Percentiles rank a stretch among this genome's conserved stretches.
Conservation (phyloP, 1,139 yeast species). For the Nadsonia commutata region DNA sequence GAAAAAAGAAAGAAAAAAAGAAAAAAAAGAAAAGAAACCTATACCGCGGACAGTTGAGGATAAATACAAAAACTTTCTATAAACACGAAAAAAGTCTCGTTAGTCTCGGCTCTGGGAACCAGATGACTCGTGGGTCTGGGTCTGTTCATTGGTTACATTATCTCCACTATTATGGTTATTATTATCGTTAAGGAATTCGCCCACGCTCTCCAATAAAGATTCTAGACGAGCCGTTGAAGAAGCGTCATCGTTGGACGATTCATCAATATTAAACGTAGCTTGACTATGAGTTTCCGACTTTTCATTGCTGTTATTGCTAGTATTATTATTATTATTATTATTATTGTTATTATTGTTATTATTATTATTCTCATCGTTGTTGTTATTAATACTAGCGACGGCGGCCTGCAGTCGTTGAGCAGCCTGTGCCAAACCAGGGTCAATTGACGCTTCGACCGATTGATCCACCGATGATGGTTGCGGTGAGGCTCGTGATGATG, state of each 20-base stretch:
- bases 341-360: not conserved
- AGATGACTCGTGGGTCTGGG: too few relatives aligned
- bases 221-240: not conserved
- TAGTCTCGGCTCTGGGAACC: too few relatives aligned
- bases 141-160: too few relatives aligned
- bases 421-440: not conserved
- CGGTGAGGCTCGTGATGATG: too few relatives aligned
- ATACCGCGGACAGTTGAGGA: too few relatives aligned
- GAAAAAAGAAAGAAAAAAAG: too few relatives aligned
- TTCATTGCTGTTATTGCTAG: not conserved
- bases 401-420: not conserved
- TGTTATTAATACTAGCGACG: not conserved
- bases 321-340: not conserved
- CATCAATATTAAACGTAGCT: not conserved
- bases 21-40: too few relatives aligned
- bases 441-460: not conserved
- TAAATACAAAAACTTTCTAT: too few relatives aligned
- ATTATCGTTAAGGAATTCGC: not conserved
- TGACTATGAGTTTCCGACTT: too few relatives aligned
- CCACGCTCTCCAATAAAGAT: not conserved
- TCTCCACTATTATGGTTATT: not conserved
- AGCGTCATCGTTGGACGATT: not conserved
- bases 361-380: not conserved
- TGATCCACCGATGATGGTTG: conserved; percentile 1
- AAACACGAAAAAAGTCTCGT: too few relatives aligned